phyloP scores from a whole-genome alignment of 75 land plant genomes.

The Pinus taeda region DNA sequence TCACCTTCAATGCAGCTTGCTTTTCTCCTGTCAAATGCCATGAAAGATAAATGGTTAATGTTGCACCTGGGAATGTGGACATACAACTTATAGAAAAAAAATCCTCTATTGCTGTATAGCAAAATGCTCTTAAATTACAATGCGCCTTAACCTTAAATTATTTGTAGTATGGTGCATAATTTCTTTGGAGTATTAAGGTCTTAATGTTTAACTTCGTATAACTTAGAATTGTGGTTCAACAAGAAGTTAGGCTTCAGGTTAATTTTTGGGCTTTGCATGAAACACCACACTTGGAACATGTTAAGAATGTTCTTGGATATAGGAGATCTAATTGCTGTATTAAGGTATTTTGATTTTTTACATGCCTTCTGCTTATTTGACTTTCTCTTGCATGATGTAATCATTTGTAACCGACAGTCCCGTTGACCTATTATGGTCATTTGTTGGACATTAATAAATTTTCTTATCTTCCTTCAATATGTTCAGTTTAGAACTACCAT shows the following conservation, averaged over 20 bases:
- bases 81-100: neutral
- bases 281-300: neutral
- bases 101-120: neutral
- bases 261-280: neutral
- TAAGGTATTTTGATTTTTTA: neutral
- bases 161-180: neutral
- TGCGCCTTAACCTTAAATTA: neutral
- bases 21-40: neutral
- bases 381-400: no score
- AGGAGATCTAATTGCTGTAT: neutral
- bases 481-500: neutral
- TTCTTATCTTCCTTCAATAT: neutral
- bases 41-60: neutral
- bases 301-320: neutral
- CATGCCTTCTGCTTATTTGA: neutral
- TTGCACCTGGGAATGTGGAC: neutral
- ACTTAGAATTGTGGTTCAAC: neutral
- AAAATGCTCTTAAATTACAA: neutral
- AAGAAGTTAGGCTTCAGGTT: neutral
- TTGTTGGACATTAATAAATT: no score
- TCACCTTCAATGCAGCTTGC: neutral
- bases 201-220: neutral
- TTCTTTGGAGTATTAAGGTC: neutral
- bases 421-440: no score
- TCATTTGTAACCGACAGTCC: no score